Conservation (phyloP, 225 moss, liverwort and hornwort species). For the Polytrichum formosum region DNA sequence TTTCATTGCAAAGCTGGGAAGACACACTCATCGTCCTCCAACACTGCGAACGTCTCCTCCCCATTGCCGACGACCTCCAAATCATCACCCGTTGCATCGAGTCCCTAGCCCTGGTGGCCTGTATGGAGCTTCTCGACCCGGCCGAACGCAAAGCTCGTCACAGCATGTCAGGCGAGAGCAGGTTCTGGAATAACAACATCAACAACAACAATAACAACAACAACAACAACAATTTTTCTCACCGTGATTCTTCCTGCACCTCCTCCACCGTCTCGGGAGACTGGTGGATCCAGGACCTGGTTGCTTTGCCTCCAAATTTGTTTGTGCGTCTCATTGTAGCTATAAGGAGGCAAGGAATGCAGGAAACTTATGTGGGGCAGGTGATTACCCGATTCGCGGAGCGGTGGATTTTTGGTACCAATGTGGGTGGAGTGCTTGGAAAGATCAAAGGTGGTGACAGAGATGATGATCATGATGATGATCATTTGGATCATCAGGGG, state of each 20-base stretch:
- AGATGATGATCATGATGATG: too few species aligned
- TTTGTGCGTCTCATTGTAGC: slow-evolving; percentile 49
- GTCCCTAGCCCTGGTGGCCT: slow-evolving; percentile 44
- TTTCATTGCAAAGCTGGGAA: slow-evolving; percentile 52
- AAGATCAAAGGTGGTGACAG: too few species aligned
- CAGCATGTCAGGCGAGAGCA: background rate
- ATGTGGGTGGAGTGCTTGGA: background rate
- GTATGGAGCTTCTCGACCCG: slow-evolving; percentile 47
- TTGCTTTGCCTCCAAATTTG: slow-evolving; percentile 37
- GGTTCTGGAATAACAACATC: background rate
- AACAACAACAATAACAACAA: background rate
- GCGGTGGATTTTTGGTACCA: slow-evolving; percentile 33
- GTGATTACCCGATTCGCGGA: slow-evolving; percentile 53
- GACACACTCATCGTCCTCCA: slow-evolving; percentile 50
- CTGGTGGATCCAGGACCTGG: slow-evolving; percentile 56
- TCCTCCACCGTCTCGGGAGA: slow-evolving; percentile 3
- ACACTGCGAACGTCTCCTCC: slow-evolving; percentile 31
- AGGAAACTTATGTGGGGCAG: slow-evolving; percentile 47
- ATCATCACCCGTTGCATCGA: slow-evolving; percentile 47
- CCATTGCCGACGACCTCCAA: slow-evolving; percentile 38
- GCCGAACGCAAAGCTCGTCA: slow-evolving; percentile 22
- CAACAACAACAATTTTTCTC: slow-evolving; percentile 15
- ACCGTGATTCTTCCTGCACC: background rate
- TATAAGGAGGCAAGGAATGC: slow-evolving; percentile 54
- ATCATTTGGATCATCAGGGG: too few species aligned